Evolutionary conservation across 352 stramenopile genomes (phyloP).

Genomic region (Proteromonas lacertae): DNA sequence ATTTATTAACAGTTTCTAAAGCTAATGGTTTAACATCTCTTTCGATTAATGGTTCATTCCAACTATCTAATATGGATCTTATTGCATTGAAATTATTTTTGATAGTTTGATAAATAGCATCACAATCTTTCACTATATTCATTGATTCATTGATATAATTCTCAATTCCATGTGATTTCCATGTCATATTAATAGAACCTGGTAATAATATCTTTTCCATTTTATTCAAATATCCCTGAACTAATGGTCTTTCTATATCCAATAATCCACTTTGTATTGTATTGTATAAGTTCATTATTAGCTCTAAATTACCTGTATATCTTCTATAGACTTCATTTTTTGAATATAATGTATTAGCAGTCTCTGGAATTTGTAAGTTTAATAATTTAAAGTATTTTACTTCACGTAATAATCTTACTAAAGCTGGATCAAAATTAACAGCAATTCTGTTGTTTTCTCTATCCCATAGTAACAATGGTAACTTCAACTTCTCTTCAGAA

Average conservation of each 20-base stretch:
- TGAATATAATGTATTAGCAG: constrained; percentile 78
- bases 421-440: constrained; percentile 93
- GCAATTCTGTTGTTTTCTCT: constrained; percentile 84
- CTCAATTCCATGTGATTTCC: constrained; percentile 97
- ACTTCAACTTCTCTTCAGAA: constrained; percentile 76
- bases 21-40: no score
- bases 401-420: constrained; percentile 76
- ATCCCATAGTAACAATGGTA: constrained; percentile 89
- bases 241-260: constrained; percentile 49
- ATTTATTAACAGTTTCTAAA: no score
- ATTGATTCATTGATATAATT: constrained; percentile 56
- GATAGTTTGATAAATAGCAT: constrained; percentile 84
- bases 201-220: constrained; percentile 91
- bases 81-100: constrained; percentile 98
- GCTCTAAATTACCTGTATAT: constrained; percentile 87
- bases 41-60: no score
- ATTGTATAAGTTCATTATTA: constrained; percentile 78
- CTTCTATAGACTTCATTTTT: constrained; percentile 93
- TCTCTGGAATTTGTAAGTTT: constrained; percentile 84
- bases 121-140: constrained; percentile 52
- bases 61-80: no score
- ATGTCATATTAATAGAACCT: constrained; percentile 89
- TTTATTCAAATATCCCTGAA: constrained; percentile 80
- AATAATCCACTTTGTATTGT: constrained; percentile 84
- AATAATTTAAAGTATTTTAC: constrained; percentile 86